These are phyloP conservation scores for Sicyos baderoa DNA, from an alignment of 306 rosid species.

Conservation along the genomic window DNA sequence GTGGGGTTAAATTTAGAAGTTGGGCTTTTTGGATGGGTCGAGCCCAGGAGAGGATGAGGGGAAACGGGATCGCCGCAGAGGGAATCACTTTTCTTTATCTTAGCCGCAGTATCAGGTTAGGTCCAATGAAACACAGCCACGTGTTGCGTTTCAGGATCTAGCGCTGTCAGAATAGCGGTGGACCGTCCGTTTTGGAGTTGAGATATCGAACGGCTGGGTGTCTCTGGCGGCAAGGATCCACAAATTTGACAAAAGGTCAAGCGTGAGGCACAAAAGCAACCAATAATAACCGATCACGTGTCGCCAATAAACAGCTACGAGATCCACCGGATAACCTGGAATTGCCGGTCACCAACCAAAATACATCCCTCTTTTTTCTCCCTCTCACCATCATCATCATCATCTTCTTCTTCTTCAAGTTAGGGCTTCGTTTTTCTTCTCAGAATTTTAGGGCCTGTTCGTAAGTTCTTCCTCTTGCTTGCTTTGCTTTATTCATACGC, in stretches of 20 bases:
- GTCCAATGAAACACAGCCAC: constrained; percentile 12
- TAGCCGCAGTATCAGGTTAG: background rate
- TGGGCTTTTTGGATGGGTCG: too few relatives aligned
- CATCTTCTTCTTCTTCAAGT: constrained; percentile 13
- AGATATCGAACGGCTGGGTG: constrained; percentile 44
- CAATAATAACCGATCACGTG: constrained; percentile 34
- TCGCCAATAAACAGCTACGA: constrained; percentile 26
- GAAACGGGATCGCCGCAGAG: too few relatives aligned
- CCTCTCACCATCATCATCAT: constrained; percentile 14
- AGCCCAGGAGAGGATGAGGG: too few relatives aligned
- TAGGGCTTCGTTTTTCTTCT: constrained; percentile 10
- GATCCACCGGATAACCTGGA: constrained; percentile 35
- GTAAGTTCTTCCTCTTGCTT: background rate
- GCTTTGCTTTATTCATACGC: background rate
- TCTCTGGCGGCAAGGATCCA: constrained; percentile 17
- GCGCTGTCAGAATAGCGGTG: background rate
- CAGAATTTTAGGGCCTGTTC: background rate
- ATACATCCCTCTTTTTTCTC: constrained; percentile 20
- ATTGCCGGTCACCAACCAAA: constrained; percentile 37
- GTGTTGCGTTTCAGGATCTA: background rate
- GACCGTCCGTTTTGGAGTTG: constrained; percentile 19
- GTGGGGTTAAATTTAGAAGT: too few relatives aligned
- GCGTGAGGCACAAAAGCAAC: constrained; percentile 16
- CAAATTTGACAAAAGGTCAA: constrained; percentile 19
- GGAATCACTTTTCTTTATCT: background rate